Base-by-base conservation (phyloP, 108 stramenopile species). In the Epithemia pelagica region DNA sequence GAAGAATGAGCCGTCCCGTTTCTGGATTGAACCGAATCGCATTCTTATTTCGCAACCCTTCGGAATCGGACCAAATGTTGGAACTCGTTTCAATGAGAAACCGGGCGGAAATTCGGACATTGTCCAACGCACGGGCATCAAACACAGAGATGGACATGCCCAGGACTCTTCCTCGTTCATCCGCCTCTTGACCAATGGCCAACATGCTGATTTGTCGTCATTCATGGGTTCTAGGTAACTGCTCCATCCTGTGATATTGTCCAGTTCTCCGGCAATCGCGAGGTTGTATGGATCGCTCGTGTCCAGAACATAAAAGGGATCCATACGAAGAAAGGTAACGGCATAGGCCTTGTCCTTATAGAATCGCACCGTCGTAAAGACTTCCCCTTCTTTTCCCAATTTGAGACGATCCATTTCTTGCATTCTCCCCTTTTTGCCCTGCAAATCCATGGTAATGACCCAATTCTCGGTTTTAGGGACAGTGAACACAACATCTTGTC, bases 231-330 rank as follows among this genome's bases (percentile, higher is more conserved):
- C 76, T 32, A 85, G 37, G 55, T 82, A 85, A 30, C 72, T 60
- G 1, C 81, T 82, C 61, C 80, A 86, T 25, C 85, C 85, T 27
- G 78, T 59, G 21, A 86, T 66, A 21, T 82, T 62, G n/a, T n/a
- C n/a, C 26, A 82, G 66, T 61, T 80, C 81, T 52, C 75, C 75
- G 1, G 67, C 23, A 54, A 74, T 58, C 2, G 21, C 51, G 19
- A 72, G 74, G 30, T 73, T 52, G 19, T 32, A 56, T 1, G 76
- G 70, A 1, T 75, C 73, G n/a, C 0, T 33, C 30, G 80, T 28
- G 65, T 79, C 83, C 8, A 80, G 30, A 5, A 71, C 70, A 59
- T 82, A 82, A 29, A 85, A 75, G 0, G 84, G 84, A 71, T 85
- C 80, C 15, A 54, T 81, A 30, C 66, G 75, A 27, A 69, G 67